phyloP scores from a whole-genome alignment of 805 yeast species.

The Lachancea lanzarotensis region DNA sequence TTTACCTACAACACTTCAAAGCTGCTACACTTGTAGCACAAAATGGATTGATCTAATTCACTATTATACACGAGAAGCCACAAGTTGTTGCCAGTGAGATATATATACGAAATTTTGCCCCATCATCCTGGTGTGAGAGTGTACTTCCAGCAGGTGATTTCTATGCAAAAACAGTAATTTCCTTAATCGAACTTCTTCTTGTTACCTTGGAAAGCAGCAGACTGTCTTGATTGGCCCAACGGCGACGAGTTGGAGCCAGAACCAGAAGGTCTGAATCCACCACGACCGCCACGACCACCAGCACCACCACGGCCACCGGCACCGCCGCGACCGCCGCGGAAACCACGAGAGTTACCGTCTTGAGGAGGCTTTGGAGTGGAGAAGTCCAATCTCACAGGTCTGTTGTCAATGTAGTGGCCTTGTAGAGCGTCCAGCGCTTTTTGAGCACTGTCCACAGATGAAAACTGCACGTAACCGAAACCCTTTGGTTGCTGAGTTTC shows the following conservation, averaged over 20 bases:
- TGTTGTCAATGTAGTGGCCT: slow-evolving; percentile 84
- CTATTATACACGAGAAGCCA: slow-evolving; percentile 7
- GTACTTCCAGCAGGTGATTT: neutral
- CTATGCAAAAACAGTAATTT: neutral
- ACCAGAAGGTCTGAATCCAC: slow-evolving; percentile 32
- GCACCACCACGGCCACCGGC: slow-evolving; percentile 27
- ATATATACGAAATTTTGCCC: slow-evolving; percentile 2
- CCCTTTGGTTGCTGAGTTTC: slow-evolving; percentile 99
- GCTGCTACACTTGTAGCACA: neutral
- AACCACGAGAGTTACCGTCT: slow-evolving; percentile 33
- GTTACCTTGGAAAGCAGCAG: slow-evolving; percentile 72
- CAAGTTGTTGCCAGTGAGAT: neutral
- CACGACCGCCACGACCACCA: slow-evolving; percentile 28
- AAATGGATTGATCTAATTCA: slow-evolving; percentile 3
- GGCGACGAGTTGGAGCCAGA: slow-evolving; percentile 65
- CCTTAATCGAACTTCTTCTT: slow-evolving; percentile 73
- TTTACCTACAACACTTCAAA: too few relatives aligned
- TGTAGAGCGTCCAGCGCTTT: slow-evolving; percentile 80
- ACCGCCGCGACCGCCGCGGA: slow-evolving; percentile 39
- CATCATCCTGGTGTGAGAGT: neutral
- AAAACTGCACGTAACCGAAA: slow-evolving; percentile 93
- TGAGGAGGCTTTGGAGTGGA: slow-evolving; percentile 77
- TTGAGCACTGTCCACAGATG: slow-evolving; percentile 82
- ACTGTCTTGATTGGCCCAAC: slow-evolving; percentile 35
- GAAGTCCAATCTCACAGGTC: slow-evolving; percentile 92